A percentile compares a stretch with the other conserved stretches of the same genome.
These are phyloP conservation scores for Tulasnella calospora DNA, from an alignment of 768 basidiomycete species.

Conservation along the genomic window DNA sequence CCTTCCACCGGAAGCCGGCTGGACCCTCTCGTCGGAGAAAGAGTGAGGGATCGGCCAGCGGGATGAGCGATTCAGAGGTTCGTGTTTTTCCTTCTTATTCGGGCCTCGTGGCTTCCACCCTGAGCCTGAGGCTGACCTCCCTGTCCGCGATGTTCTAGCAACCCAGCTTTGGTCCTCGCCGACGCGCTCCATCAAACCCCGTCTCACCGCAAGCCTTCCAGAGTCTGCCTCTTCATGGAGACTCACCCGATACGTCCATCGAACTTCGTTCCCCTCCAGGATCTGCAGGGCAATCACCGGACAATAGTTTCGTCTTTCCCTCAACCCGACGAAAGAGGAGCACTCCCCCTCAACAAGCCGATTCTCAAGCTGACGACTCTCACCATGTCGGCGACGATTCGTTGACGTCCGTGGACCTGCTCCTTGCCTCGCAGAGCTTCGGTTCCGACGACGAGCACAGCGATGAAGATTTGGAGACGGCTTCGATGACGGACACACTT, in stretches of 20 bases:
- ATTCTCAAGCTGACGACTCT: not conserved
- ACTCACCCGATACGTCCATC: not conserved
- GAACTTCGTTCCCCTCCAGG: not conserved
- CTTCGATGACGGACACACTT: constrained; percentile 9
- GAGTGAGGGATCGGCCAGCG: constrained; percentile 55
- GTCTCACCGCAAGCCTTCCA: constrained; percentile 15
- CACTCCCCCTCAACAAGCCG: not conserved
- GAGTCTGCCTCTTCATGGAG: not conserved
- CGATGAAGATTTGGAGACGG: constrained; percentile 9
- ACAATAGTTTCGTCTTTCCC: constrained; percentile 7
- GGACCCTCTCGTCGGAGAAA: constrained; percentile 61
- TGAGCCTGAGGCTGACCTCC: not conserved
- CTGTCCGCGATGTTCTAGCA: not conserved
- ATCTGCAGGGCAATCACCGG: not conserved
- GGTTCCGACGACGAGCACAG: not conserved
- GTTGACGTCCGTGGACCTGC: constrained; percentile 13
- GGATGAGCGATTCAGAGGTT: constrained; percentile 70
- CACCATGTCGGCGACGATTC: constrained; percentile 14
- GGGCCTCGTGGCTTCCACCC: not conserved
- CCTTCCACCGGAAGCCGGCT: constrained; percentile 54
- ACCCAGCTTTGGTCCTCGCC: not conserved
- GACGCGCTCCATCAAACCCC: constrained; percentile 22
- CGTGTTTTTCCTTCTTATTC: constrained; percentile 29
- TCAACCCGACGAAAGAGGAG: not conserved
- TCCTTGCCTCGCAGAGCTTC: not conserved